Evolutionary conservation across 257 asterid species (phyloP).

Genomic region (Eucommia ulmoides): DNA sequence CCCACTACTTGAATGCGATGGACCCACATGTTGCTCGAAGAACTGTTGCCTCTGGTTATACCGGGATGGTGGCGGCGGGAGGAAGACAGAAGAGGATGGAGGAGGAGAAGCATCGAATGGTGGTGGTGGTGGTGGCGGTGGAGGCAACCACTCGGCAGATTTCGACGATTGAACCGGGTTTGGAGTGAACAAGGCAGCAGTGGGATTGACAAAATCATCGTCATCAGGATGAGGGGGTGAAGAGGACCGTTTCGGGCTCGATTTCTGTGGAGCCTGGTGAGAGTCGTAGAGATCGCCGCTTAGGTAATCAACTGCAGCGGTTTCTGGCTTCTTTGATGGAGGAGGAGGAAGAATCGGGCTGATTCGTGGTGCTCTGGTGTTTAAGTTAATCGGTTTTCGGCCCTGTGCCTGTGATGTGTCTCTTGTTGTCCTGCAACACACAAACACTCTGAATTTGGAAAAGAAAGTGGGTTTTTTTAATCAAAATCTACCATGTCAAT

Average conservation of each 20-base stretch:
- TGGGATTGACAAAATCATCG: conserved; percentile 36
- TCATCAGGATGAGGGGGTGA: too few species aligned
- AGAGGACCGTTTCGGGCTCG: conserved; percentile 25
- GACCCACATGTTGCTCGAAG: conserved; percentile 49
- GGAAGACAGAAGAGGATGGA: conserved; percentile 16
- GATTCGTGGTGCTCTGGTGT: conserved; percentile 25
- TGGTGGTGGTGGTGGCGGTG: conserved; percentile 43
- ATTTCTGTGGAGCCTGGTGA: conserved; percentile 36
- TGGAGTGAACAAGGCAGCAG: conserved; percentile 56
- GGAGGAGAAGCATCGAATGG: conserved; percentile 49
- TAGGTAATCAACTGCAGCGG: conserved; percentile 59
- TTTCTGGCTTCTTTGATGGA: conserved; percentile 35
- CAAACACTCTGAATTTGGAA: background rate
- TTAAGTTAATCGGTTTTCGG: conserved; percentile 30
- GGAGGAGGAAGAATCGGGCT: conserved; percentile 74
- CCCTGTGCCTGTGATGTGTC: conserved; percentile 55
- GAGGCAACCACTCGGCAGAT: conserved; percentile 40
- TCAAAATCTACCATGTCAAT: too few species aligned
- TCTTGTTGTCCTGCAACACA: conserved; percentile 54
- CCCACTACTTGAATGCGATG: conserved; percentile 38
- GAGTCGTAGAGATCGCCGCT: conserved; percentile 71
- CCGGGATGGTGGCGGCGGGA: conserved; percentile 76
- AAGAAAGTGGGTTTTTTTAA: background rate
- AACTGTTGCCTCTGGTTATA: conserved; percentile 79
- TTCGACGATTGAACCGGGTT: conserved; percentile 32